Evolutionary conservation across 2,329 filamentous ascomycete species (phyloP).

Genomic region (Aspergillus persii): DNA sequence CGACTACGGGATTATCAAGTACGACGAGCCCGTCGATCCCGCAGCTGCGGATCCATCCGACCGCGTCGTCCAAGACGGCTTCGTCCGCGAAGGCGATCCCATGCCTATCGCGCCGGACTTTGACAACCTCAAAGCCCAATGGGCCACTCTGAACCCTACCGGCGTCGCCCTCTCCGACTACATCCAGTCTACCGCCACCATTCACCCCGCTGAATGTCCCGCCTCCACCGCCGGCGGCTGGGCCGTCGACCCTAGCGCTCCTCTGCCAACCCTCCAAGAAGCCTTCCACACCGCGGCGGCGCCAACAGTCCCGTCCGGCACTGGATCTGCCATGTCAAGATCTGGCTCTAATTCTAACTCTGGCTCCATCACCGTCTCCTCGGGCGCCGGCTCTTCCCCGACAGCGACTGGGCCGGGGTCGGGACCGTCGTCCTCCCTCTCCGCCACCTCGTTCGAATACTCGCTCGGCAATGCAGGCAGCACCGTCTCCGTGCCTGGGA

Average conservation of each 20-base stretch:
- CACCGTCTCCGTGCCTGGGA: not conserved
- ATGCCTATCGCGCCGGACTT: slow-evolving; percentile 75
- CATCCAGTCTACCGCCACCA: slow-evolving; percentile 57
- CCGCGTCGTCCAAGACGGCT: slow-evolving; percentile 63
- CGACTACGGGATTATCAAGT: slow-evolving; percentile 76
- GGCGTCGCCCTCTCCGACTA: slow-evolving; percentile 68
- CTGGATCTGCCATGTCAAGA: not conserved
- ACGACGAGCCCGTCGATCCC: slow-evolving; percentile 54
- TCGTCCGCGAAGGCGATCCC: slow-evolving; percentile 68
- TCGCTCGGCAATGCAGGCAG: not conserved
- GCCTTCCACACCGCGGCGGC: slow-evolving; percentile 23
- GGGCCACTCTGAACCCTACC: slow-evolving; percentile 68
- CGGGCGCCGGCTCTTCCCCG: not conserved
- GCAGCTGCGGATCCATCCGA: slow-evolving; percentile 55
- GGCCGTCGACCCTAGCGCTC: slow-evolving; percentile 68
- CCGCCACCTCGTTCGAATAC: not conserved
- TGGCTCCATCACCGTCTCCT: not conserved
- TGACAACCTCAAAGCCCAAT: slow-evolving; percentile 70
- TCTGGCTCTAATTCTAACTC: not conserved
- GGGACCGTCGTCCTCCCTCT: not conserved
- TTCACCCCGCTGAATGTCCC: slow-evolving; percentile 68
- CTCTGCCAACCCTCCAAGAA: slow-evolving; percentile 67
- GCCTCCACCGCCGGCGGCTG: slow-evolving; percentile 66
- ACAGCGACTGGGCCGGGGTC: not conserved
- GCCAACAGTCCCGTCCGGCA: not conserved